Base-by-base conservation (phyloP, 129 eudicot species). In the Mikania micrantha region DNA sequence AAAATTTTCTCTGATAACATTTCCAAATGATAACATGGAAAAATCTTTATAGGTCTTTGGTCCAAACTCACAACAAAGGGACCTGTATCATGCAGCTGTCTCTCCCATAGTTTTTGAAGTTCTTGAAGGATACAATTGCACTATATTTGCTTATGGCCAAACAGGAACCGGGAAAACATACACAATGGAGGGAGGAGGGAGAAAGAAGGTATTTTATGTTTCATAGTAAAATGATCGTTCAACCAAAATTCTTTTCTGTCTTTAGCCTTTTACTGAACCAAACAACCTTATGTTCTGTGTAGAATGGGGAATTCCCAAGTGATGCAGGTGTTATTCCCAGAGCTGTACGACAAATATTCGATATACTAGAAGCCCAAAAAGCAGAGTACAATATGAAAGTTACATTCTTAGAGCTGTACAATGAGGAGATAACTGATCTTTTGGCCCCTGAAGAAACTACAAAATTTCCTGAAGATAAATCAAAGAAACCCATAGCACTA, bases 151-250 rank as follows among this genome's bases (percentile, higher is more conserved):
- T 8, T 93, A 93, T 73, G 99, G 99, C 53, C 99, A 93, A 77
- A 93, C 99, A 13, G 99, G 99, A 65, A 93, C 99, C 0, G 99
- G 99, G 54, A 93, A 93, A 76, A 93, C 99, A 19, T 93, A 93
- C 70, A 89, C 99, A 3, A 93, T 93, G 99, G 99, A 93, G 69
- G 99, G 99, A 50, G 99, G 99, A 66, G 90, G 88, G 71, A 93
- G 96, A 45, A 89, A 93, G 78, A 93, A 83, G 95, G 99, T 93
- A 54, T 19, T 54, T 66, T 69, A 21, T 58, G 29, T 25, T 57
- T 42, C 52, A 74, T 53, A 8, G 20, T 19, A 29, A 21, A 50
- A 64, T 25, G 42, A 7, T 63, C n/a, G 11, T 20, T 12, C 50
- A 68, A 19, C 32, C 11, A 27, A 27, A 8, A 50, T 32, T 63